Conservation (phyloP, 176 grass and related monocot genomes). For the Juncus effusus region DNA sequence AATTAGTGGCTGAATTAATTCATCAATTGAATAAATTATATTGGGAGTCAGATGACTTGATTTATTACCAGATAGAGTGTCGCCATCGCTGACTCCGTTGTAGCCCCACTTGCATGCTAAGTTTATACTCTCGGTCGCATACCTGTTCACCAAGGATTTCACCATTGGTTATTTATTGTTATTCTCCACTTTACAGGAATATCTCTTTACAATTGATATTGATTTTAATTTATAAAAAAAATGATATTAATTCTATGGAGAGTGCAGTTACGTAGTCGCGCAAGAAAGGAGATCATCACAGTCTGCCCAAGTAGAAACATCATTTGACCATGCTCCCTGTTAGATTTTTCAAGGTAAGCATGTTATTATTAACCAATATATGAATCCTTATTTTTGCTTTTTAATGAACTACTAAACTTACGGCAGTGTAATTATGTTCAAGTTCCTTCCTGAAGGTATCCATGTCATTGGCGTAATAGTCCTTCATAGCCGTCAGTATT, state of each 20-base stretch:
- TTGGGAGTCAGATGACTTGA: not conserved
- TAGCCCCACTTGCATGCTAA: conserved; percentile 81
- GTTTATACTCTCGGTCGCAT: conserved; percentile 71
- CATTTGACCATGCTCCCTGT: conserved; percentile 54
- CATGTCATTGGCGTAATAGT: conserved; percentile 61
- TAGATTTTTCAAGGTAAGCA: not conserved
- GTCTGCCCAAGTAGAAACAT: conserved; percentile 54
- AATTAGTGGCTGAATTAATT: not conserved
- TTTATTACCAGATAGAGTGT: conserved; percentile 55
- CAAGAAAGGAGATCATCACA: conserved; percentile 63
- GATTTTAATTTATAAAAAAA: not conserved
- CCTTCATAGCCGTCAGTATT: conserved; percentile 57
- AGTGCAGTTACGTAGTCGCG: conserved; percentile 45
- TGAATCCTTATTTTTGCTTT: not conserved
- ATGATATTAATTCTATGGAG: not conserved
- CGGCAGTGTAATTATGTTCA: conserved; percentile 50
- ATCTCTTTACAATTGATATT: not conserved
- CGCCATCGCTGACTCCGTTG: conserved; percentile 36
- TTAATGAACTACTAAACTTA: conserved; percentile 23
- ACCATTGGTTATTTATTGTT: not conserved
- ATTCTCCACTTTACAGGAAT: not conserved
- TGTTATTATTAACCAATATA: not conserved
- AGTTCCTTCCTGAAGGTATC: conserved; percentile 55
- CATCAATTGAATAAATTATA: not conserved
- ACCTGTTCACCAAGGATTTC: conserved; percentile 35